Conservation (phyloP, 148 eudicot species). For the Drosera capensis region DNA sequence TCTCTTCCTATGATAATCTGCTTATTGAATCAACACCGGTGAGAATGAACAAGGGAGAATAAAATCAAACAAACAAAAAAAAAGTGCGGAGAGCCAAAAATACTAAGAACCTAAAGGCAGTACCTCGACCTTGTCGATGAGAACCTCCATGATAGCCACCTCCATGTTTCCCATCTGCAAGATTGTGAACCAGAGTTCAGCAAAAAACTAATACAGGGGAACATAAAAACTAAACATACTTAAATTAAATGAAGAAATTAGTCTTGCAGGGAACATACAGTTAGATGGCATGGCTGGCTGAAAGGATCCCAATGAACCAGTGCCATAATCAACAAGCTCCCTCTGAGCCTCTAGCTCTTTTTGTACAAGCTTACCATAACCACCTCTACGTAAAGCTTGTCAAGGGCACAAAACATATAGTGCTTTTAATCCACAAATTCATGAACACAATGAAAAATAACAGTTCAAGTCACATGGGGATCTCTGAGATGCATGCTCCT, state of each 20-base stretch:
- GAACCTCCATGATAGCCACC: slow-evolving; percentile 61
- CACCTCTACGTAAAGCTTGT: slow-evolving; percentile 81
- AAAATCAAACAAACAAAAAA: neutral
- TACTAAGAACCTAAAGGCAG: neutral
- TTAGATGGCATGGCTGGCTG: slow-evolving; percentile 50
- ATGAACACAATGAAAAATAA: no score
- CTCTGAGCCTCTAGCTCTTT: slow-evolving; percentile 86
- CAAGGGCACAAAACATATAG: slow-evolving; percentile 35
- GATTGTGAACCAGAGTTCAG: neutral
- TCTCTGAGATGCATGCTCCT: no score
- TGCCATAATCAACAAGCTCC: slow-evolving; percentile 81
- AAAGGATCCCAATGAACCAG: slow-evolving; percentile 69
- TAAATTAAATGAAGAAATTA: neutral
- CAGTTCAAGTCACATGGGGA: no score
- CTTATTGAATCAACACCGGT: slow-evolving; percentile 2
- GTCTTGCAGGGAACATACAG: slow-evolving; percentile 32
- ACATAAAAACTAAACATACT: no score
- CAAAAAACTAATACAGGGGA: neutral
- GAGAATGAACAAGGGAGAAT: neutral
- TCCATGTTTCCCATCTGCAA: slow-evolving; percentile 64
- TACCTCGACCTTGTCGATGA: slow-evolving; percentile 69
- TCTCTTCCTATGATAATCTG: slow-evolving; percentile 70
- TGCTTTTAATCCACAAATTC: no score
- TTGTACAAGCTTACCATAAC: slow-evolving; percentile 92
- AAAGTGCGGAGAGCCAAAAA: neutral